These are phyloP conservation scores for Paratrimastix pyriformis DNA, from an alignment of 78 protist species.

Conservation along the genomic window DNA sequence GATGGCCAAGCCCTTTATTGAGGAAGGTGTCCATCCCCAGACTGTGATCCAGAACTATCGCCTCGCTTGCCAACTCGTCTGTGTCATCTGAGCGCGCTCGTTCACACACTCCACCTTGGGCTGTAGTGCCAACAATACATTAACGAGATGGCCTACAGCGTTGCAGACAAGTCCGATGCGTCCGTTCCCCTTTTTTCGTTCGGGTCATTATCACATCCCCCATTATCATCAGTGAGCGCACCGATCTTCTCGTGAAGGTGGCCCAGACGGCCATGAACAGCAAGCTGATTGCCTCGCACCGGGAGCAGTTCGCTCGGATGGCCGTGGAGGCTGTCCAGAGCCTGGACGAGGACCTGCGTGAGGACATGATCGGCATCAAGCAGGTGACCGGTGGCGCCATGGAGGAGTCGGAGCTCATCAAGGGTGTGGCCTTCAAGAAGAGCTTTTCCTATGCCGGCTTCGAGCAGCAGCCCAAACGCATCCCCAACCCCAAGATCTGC, in stretches of 20 bases:
- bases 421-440: constrained; percentile 99
- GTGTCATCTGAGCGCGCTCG: no score
- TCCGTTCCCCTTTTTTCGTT: neutral
- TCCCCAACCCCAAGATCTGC: constrained; percentile 77
- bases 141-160: neutral
- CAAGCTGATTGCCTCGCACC: constrained; percentile 75
- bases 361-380: constrained; percentile 93
- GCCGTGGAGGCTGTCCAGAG: constrained; percentile 87
- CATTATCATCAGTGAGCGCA: constrained; percentile 25
- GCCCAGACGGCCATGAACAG: constrained; percentile 94
- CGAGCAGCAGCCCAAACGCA: constrained; percentile 96
- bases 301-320: constrained; percentile 83
- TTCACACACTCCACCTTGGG: no score
- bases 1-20: constrained; percentile 86
- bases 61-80: constrained; percentile 48
- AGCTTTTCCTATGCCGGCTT: constrained; percentile 98
- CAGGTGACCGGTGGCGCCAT: constrained; percentile 86
- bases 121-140: neutral
- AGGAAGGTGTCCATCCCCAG: constrained; percentile 97
- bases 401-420: constrained; percentile 83
- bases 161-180: neutral
- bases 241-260: constrained; percentile 67
- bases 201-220: neutral
- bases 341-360: constrained; percentile 60
- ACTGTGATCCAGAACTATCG: constrained; percentile 75